These are phyloP conservation scores for Hemileccinum rubropunctum DNA, from an alignment of 768 basidiomycete species.

Conservation along the genomic window DNA sequence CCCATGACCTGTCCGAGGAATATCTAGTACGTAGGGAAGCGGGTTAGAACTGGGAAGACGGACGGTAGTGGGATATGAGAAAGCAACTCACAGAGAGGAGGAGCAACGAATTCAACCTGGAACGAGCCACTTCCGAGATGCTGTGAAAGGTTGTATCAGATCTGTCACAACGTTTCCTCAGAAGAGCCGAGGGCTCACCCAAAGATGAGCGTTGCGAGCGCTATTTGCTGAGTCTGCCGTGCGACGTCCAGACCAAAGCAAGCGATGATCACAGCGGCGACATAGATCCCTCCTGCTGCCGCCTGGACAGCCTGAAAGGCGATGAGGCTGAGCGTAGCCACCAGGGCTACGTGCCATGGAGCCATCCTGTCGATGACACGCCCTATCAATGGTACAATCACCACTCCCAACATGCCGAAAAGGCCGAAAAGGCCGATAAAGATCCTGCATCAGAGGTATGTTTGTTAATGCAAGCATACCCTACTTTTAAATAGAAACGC, in stretches of 20 bases:
- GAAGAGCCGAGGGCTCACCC: conserved; percentile 16
- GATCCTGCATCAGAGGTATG: conserved; percentile 23
- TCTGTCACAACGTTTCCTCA: conserved; percentile 1
- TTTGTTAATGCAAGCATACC: background rate
- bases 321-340: conserved; percentile 44
- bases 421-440: conserved; percentile 71
- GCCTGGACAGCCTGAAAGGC: conserved; percentile 58
- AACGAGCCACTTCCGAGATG: conserved; percentile 45
- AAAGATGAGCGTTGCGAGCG: conserved; percentile 57
- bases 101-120: conserved; percentile 70
- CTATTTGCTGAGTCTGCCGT: conserved; percentile 66
- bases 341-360: conserved; percentile 70
- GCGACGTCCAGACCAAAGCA: conserved; percentile 68
- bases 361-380: conserved; percentile 62
- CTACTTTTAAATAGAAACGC: conserved; percentile 6
- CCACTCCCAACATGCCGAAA: conserved; percentile 64
- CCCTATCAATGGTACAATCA: conserved; percentile 66
- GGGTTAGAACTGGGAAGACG: background rate
- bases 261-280: conserved; percentile 64
- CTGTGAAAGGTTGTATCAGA: conserved; percentile 6
- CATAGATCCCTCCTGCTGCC: conserved; percentile 61
- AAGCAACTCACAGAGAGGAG: conserved; percentile 53
- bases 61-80: background rate
- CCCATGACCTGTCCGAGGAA: conserved; percentile 82
- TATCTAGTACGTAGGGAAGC: conserved; percentile 25